Evolutionary conservation across 768 basidiomycete genomes (phyloP).

Genomic region (Calocybe cyanea): DNA sequence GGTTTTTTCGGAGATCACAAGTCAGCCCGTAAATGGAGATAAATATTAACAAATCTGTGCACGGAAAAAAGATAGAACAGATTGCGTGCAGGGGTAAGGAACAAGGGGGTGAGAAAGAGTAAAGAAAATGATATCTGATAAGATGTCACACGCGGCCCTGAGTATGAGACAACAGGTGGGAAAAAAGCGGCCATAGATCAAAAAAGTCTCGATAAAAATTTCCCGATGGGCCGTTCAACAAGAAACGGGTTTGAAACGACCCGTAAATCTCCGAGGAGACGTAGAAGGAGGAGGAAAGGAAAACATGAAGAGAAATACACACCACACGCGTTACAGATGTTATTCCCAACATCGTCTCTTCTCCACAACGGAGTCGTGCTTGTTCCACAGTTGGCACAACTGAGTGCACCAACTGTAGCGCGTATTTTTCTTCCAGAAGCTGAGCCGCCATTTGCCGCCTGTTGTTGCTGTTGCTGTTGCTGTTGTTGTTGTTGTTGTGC

Average conservation of each 20-base stretch:
- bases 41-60: not conserved
- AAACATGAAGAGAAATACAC: constrained; percentile 35
- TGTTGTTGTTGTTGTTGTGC: constrained; percentile 7
- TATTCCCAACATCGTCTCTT: constrained; percentile 86
- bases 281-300: constrained; percentile 6
- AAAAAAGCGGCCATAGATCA: too few species aligned
- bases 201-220: too few species aligned
- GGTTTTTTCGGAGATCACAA: too few species aligned
- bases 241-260: too few species aligned
- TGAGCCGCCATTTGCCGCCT: constrained; percentile 15
- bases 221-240: too few species aligned
- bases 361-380: constrained; percentile 90
- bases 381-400: constrained; percentile 87
- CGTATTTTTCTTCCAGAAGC: constrained; percentile 29
- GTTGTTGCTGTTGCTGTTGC: constrained; percentile 14
- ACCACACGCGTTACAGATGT: constrained; percentile 96
- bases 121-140: constrained; percentile 19
- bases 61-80: not conserved
- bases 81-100: not conserved
- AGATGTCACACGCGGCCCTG: constrained; percentile 14
- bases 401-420: constrained; percentile 63
- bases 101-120: constrained; percentile 1
- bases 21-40: too few species aligned
- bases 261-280: not conserved
- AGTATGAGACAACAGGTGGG: not conserved